Conservation (phyloP, 495 filamentous ascomycete species). For the Aspergillus mulundensis region DNA sequence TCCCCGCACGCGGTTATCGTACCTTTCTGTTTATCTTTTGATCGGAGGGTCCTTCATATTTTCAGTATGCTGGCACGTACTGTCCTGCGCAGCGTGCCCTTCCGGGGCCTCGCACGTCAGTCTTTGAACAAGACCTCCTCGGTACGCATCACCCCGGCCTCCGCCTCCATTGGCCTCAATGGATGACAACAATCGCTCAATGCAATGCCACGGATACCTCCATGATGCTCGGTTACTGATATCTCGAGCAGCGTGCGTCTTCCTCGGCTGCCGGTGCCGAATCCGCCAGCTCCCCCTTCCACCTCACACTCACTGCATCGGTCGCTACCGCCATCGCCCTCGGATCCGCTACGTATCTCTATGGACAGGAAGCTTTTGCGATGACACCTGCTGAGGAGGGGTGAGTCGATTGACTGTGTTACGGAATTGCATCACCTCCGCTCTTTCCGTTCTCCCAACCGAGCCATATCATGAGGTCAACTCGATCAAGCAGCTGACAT, state of each 20-base stretch:
- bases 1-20: slow-evolving; percentile 29
- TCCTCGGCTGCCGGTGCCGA: slow-evolving; percentile 47
- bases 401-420: slow-evolving; percentile 53
- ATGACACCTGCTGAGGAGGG: slow-evolving; percentile 96
- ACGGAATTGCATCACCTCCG: slow-evolving; percentile 12
- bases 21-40: slow-evolving; percentile 30
- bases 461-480: slow-evolving; percentile 19
- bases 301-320: slow-evolving; percentile 73
- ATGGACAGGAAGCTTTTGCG: slow-evolving; percentile 79
- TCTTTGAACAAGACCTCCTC: slow-evolving; percentile 47
- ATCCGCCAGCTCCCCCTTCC: slow-evolving; percentile 48
- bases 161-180: slow-evolving; percentile 29
- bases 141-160: slow-evolving; percentile 37
- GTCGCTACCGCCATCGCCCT: slow-evolving; percentile 79
- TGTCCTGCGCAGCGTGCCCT: slow-evolving; percentile 73
- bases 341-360: slow-evolving; percentile 87
- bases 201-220: neutral
- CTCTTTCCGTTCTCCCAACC: slow-evolving; percentile 27
- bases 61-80: slow-evolving; percentile 82
- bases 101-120: slow-evolving; percentile 61
- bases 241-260: slow-evolving; percentile 37
- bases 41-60: slow-evolving; percentile 39
- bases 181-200: slow-evolving; percentile 30
- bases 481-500: slow-evolving; percentile 13
- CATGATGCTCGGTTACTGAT: slow-evolving; percentile 23